A percentile compares a stretch with the other conserved stretches of the same genome.
Evolutionary conservation across 2,329 filamentous ascomycete genomes (phyloP).

Genomic region (Clonostachys byssicola): DNA sequence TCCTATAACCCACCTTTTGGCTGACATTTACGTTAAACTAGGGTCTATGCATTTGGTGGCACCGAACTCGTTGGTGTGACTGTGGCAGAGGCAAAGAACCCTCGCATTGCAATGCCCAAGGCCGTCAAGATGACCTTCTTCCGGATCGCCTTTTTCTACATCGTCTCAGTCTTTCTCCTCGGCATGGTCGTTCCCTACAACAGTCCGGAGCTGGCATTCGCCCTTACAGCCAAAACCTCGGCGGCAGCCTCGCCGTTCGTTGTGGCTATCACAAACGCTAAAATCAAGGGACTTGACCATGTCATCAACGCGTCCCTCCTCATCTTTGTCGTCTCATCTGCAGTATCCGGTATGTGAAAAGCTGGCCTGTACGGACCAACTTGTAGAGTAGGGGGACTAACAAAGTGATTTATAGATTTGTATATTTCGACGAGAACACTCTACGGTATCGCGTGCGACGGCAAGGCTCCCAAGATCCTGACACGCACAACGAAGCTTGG

Average conservation of each 20-base stretch:
- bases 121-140: conserved; percentile 25
- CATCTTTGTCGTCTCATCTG: conserved; percentile 52
- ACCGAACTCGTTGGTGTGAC: conserved; percentile 28
- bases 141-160: conserved; percentile 29
- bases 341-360: too few relatives aligned
- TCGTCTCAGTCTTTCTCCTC: conserved; percentile 29
- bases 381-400: too few relatives aligned
- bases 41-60: conserved; percentile 16
- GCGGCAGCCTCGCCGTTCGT: conserved; percentile 49
- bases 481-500: conserved; percentile 14
- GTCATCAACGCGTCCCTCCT: conserved; percentile 57
- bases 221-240: conserved; percentile 30
- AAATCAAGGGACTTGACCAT: conserved; percentile 36
- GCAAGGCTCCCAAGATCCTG: conserved; percentile 33
- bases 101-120: conserved; percentile 26
- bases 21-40: too few relatives aligned
- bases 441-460: conserved; percentile 37
- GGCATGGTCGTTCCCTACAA: conserved; percentile 28
- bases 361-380: too few relatives aligned
- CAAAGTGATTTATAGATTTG: conserved; percentile 21
- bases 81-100: conserved; percentile 26
- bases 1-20: too few relatives aligned
- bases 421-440: conserved; percentile 44
- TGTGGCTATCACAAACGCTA: conserved; percentile 45
- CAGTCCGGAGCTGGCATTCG: conserved; percentile 34